Evolutionary conservation across 2,329 filamentous ascomycete species (phyloP).

Genomic region (Colletotrichum gigasporum): DNA sequence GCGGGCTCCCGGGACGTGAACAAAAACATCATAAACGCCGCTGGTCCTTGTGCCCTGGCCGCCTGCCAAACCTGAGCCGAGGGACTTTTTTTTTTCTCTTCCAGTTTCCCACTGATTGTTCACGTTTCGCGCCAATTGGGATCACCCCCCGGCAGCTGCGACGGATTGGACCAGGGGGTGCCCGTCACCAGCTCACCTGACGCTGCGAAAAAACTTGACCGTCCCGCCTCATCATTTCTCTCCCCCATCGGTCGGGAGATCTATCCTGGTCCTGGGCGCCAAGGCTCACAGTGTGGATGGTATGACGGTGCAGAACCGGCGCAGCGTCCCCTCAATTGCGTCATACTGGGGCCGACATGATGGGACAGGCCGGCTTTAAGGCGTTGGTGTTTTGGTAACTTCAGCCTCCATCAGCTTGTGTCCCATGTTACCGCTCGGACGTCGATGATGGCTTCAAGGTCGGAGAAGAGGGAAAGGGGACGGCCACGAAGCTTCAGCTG

Average conservation of each 20-base stretch:
- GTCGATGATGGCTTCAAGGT: slow-evolving; percentile 20
- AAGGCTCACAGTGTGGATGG: slow-evolving; percentile 23
- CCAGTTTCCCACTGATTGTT: neutral
- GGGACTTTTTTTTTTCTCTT: neutral
- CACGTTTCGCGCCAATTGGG: slow-evolving; percentile 25
- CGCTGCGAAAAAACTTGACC: slow-evolving; percentile 29
- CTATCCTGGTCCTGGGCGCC: slow-evolving; percentile 29
- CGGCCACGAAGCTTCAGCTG: slow-evolving; percentile 7
- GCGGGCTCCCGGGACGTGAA: neutral
- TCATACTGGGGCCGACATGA: slow-evolving; percentile 21
- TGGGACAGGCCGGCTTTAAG: slow-evolving; percentile 12
- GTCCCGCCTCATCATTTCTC: slow-evolving; percentile 31
- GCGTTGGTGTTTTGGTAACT: neutral
- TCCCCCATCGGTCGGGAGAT: slow-evolving; percentile 24
- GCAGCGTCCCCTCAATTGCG: slow-evolving; percentile 30
- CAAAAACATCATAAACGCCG: too few relatives aligned
- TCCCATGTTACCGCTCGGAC: slow-evolving; percentile 22
- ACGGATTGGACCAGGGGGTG: slow-evolving; percentile 13
- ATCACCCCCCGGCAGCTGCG: slow-evolving; percentile 22
- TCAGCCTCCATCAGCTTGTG: slow-evolving; percentile 27
- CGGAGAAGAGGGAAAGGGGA: neutral
- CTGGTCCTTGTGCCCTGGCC: too few relatives aligned
- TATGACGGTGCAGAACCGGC: slow-evolving; percentile 27
- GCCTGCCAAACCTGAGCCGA: too few relatives aligned
- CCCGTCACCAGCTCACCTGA: slow-evolving; percentile 25